Evolutionary conservation across 306 rosid species (phyloP).

Genomic region (Pterocarpus santalinus): DNA sequence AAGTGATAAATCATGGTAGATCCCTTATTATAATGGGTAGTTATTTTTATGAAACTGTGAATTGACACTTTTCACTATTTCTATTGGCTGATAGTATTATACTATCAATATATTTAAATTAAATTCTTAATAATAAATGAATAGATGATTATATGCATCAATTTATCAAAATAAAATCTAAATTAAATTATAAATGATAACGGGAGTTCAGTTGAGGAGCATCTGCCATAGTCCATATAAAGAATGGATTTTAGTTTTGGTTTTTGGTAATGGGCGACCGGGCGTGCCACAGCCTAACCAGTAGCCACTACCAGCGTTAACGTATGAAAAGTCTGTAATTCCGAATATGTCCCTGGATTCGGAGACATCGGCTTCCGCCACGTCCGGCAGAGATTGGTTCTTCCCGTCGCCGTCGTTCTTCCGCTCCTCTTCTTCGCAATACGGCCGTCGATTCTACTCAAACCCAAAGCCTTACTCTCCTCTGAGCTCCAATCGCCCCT

Average conservation of each 20-base stretch:
- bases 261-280: not conserved
- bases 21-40: too few relatives aligned
- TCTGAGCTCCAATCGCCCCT: constrained; percentile 48
- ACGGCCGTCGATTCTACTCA: constrained; percentile 61
- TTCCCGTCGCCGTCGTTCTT: constrained; percentile 77
- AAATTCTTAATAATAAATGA: too few relatives aligned
- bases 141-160: too few relatives aligned
- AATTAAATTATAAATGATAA: too few relatives aligned
- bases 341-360: constrained; percentile 52
- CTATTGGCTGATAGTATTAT: too few relatives aligned
- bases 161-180: too few relatives aligned
- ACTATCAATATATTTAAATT: too few relatives aligned
- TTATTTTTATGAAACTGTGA: too few relatives aligned
- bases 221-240: too few relatives aligned
- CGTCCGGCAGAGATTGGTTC: constrained; percentile 80
- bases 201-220: too few relatives aligned
- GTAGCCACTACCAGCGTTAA: not conserved
- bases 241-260: not conserved
- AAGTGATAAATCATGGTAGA: too few relatives aligned
- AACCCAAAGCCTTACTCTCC: constrained; percentile 50
- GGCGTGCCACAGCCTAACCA: not conserved
- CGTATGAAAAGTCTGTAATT: not conserved
- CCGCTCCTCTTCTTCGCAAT: constrained; percentile 53
- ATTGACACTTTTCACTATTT: too few relatives aligned
- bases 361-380: constrained; percentile 59